Conservation (phyloP, 148 eudicot species). For the Spergularia bocconei region DNA sequence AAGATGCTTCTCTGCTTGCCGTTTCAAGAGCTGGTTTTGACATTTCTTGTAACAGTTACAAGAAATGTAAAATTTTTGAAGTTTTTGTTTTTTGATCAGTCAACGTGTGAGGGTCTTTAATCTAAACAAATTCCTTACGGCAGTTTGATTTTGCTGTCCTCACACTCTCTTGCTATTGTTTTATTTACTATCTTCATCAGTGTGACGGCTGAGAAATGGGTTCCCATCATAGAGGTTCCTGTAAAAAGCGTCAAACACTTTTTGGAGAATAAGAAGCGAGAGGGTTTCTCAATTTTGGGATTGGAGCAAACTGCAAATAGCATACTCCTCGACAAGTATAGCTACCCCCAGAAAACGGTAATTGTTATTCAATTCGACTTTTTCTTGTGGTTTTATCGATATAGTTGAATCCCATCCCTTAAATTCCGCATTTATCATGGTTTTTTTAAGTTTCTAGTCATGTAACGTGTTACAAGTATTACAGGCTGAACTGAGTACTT, state of each 20-base stretch:
- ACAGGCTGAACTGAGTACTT: neutral
- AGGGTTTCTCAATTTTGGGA: slow-evolving; percentile 83
- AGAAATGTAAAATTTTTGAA: too few relatives aligned
- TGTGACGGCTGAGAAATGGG: slow-evolving; percentile 98
- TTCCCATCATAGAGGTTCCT: slow-evolving; percentile 86
- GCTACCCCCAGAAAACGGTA: slow-evolving; percentile 73
- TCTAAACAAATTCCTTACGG: neutral
- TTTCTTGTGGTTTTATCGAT: neutral
- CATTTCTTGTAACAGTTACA: too few relatives aligned
- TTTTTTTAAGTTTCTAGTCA: neutral
- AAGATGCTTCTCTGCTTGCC: too few relatives aligned
- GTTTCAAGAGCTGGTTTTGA: too few relatives aligned
- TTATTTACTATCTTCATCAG: slow-evolving; percentile 35
- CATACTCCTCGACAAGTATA: slow-evolving; percentile 67
- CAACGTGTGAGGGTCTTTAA: too few relatives aligned
- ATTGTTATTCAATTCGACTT: slow-evolving; percentile 16
- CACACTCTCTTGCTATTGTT: neutral
- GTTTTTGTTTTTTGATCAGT: too few relatives aligned
- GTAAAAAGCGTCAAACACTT: slow-evolving; percentile 60
- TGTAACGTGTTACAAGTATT: neutral
- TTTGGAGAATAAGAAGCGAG: slow-evolving; percentile 82
- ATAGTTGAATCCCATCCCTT: neutral
- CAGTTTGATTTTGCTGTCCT: slow-evolving; percentile 8
- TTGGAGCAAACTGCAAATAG: slow-evolving; percentile 99
- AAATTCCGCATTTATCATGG: neutral